A percentile compares a stretch with the other conserved stretches of the same genome.
Evolutionary conservation across 495 filamentous ascomycete species (phyloP).

Genomic region (Halenospora varia): DNA sequence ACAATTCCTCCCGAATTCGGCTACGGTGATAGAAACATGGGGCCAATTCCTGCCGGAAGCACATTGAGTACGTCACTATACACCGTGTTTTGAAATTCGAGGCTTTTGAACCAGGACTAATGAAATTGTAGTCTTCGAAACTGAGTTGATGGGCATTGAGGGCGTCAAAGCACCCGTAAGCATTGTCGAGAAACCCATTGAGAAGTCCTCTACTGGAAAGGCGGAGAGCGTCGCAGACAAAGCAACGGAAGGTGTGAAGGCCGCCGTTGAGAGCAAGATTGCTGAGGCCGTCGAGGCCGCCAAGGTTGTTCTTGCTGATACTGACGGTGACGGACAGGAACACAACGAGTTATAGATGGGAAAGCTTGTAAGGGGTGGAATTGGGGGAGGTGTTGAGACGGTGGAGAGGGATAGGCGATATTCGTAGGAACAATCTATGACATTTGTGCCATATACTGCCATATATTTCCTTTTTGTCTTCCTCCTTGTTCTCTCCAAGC

Average conservation of each 20-base stretch:
- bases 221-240: slow-evolving; percentile 39
- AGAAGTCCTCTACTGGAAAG: too few species aligned
- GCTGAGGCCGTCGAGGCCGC: slow-evolving; percentile 40
- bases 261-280: slow-evolving; percentile 39
- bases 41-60: slow-evolving; percentile 73
- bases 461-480: too few species aligned
- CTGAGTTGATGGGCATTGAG: slow-evolving; percentile 81
- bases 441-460: background rate
- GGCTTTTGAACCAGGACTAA: too few species aligned
- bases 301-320: slow-evolving; percentile 41
- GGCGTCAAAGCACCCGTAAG: slow-evolving; percentile 62
- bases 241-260: slow-evolving; percentile 36
- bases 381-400: slow-evolving; percentile 5
- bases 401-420: background rate
- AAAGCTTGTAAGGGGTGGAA: background rate
- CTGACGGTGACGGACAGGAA: slow-evolving; percentile 43
- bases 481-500: too few species aligned
- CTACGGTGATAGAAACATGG: slow-evolving; percentile 73
- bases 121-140: slow-evolving; percentile 72
- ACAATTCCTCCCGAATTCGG: slow-evolving; percentile 85
- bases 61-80: slow-evolving; percentile 65
- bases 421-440: background rate
- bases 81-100: too few species aligned
- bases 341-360: slow-evolving; percentile 46
- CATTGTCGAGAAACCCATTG: slow-evolving; percentile 40